Evolutionary conservation across 805 yeast genomes (phyloP).

Genomic region (Spathaspora boniae): DNA sequence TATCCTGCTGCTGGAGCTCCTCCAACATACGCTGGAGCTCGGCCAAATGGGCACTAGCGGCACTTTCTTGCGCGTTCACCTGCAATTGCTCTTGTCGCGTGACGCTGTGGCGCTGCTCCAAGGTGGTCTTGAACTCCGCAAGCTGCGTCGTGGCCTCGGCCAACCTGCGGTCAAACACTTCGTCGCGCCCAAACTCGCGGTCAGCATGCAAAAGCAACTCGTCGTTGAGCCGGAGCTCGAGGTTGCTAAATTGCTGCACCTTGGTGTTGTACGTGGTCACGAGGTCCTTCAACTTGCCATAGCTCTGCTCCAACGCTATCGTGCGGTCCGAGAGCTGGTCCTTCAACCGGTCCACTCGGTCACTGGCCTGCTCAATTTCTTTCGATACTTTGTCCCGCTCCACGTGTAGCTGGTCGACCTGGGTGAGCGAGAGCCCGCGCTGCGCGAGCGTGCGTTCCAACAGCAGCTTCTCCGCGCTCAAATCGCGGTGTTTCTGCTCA

Average conservation of each 20-base stretch:
- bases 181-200: slow-evolving; percentile 1
- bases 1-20: slow-evolving; percentile 53
- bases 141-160: slow-evolving; percentile 45
- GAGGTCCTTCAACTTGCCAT: slow-evolving; percentile 49
- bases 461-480: slow-evolving; percentile 24
- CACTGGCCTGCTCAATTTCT: slow-evolving; percentile 43
- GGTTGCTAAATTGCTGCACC: slow-evolving; percentile 24
- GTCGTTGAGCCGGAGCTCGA: slow-evolving; percentile 39
- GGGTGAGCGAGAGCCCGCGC: slow-evolving; percentile 61
- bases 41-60: too few species aligned
- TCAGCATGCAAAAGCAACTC: slow-evolving; percentile 7
- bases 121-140: slow-evolving; percentile 43
- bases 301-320: slow-evolving; percentile 44
- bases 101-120: slow-evolving; percentile 44
- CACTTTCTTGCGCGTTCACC: slow-evolving; percentile 58
- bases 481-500: slow-evolving; percentile 12
- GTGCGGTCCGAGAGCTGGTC: slow-evolving; percentile 49
- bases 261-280: slow-evolving; percentile 51
- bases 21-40: slow-evolving; percentile 43
- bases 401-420: slow-evolving; percentile 58
- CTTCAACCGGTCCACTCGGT: slow-evolving; percentile 44
- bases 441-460: slow-evolving; percentile 39
- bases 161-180: too few species aligned
- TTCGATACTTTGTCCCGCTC: slow-evolving; percentile 60
- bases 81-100: too few species aligned